These are phyloP conservation scores for Fusarium azukiicola DNA, from an alignment of 2,329 filamentous ascomycete species.

Conservation along the genomic window DNA sequence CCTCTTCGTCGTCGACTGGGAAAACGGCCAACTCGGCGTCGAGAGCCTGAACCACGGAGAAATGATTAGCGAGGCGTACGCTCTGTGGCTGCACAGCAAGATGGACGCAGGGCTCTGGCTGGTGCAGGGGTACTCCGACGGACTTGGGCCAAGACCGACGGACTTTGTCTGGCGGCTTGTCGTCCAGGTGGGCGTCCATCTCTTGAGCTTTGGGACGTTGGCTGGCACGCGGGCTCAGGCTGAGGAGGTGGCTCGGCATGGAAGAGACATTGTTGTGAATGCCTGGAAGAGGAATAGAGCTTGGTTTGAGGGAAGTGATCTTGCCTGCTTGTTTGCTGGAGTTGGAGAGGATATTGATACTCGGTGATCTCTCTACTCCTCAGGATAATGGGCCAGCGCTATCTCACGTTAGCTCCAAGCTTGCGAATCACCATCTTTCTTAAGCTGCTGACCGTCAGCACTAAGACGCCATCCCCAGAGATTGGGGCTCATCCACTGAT, in stretches of 20 bases:
- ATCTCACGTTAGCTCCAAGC: neutral
- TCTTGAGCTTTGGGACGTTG: constrained; percentile 26
- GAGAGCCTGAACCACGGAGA: constrained; percentile 22
- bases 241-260: constrained; percentile 12
- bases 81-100: neutral
- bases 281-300: constrained; percentile 4
- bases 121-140: constrained; percentile 18
- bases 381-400: neutral
- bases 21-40: constrained; percentile 18
- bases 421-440: neutral
- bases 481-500: neutral
- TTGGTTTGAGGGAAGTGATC: constrained; percentile 24
- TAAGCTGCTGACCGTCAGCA: neutral
- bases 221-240: neutral
- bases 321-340: constrained; percentile 21
- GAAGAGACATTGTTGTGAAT: constrained; percentile 17
- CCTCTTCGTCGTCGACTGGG: constrained; percentile 23
- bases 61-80: constrained; percentile 31
- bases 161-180: constrained; percentile 13
- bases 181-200: constrained; percentile 28
- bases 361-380: neutral
- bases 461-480: neutral
- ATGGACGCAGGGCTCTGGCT: constrained; percentile 13
- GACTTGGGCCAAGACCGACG: neutral
- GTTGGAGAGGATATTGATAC: neutral